Percentiles rank a stretch among this genome's conserved stretches.
Conservation (phyloP, 371 early-diverging fungal genomes). For the Mycotypha africana region DNA sequence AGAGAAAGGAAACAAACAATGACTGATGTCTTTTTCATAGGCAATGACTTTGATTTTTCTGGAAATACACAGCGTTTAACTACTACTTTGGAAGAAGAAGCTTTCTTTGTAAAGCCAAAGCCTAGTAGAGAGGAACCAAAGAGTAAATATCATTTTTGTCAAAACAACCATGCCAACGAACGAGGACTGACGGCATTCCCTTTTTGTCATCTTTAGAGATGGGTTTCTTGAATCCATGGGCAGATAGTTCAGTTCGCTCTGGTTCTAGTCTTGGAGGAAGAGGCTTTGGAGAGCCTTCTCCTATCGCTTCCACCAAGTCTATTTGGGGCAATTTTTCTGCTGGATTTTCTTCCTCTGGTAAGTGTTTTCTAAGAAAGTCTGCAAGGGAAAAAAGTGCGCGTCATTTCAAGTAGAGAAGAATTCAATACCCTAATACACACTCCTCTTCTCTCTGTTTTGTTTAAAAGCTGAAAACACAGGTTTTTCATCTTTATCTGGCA, state of each 20-base stretch:
- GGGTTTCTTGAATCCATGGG: slow-evolving; percentile 20
- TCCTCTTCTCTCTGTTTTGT: background rate
- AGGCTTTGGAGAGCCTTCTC: slow-evolving; percentile 24
- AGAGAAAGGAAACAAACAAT: slow-evolving; percentile 1
- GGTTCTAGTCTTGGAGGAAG: slow-evolving; percentile 11
- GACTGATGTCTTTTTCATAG: slow-evolving; percentile 12
- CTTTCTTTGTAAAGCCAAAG: slow-evolving; percentile 42
- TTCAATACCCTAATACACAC: background rate
- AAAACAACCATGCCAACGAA: background rate
- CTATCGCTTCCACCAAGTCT: slow-evolving; percentile 20
- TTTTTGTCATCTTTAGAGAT: no score
- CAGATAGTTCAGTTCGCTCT: slow-evolving; percentile 9
- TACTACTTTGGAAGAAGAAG: slow-evolving; percentile 45
- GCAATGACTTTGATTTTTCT: slow-evolving; percentile 73
- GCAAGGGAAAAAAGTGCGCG: background rate
- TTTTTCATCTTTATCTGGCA: slow-evolving; percentile 12
- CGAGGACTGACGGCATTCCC: no score
- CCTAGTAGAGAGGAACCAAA: slow-evolving; percentile 12
- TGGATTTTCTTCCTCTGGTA: slow-evolving; percentile 25
- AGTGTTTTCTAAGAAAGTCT: no score
- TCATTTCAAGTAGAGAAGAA: no score
- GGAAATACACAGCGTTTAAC: slow-evolving; percentile 53
- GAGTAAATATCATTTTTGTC: background rate
- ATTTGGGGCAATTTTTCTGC: slow-evolving; percentile 43
- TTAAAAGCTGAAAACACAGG: slow-evolving; percentile 11